phyloP scores from a whole-genome alignment of 2,329 filamentous ascomycete genomes.

The Colletotrichum sp. region DNA sequence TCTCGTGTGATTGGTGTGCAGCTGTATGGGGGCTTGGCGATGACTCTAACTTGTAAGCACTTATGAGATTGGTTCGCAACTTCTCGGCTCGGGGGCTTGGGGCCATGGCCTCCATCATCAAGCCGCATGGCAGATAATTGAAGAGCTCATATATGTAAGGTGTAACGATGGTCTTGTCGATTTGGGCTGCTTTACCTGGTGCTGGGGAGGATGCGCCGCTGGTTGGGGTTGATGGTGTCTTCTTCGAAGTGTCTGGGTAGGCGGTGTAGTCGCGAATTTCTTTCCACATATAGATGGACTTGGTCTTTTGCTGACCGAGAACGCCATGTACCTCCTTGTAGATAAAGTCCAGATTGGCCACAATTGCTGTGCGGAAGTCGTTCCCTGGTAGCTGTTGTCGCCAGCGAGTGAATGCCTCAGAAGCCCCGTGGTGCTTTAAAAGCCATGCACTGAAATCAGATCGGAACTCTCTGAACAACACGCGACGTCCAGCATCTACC shows the following conservation, averaged over 20 bases:
- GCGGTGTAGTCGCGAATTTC: constrained; percentile 48
- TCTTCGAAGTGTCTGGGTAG: constrained; percentile 26
- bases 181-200: background rate
- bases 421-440: constrained; percentile 41
- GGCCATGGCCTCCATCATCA: constrained; percentile 47
- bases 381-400: constrained; percentile 42
- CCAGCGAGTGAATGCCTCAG: constrained; percentile 59
- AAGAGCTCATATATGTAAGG: constrained; percentile 72
- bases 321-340: constrained; percentile 67
- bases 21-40: constrained; percentile 25
- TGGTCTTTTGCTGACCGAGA: constrained; percentile 32
- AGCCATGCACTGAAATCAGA: constrained; percentile 64
- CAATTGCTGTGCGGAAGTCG: constrained; percentile 69
- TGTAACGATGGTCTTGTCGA: constrained; percentile 67
- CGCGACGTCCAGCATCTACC: constrained; percentile 30
- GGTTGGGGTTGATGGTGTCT: constrained; percentile 21
- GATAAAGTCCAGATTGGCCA: constrained; percentile 66
- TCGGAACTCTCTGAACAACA: constrained; percentile 63
- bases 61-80: constrained; percentile 32
- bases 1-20: constrained; percentile 17
- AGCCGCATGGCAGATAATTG: constrained; percentile 63
- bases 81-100: constrained; percentile 29
- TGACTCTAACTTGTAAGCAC: constrained; percentile 30
- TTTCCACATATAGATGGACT: constrained; percentile 55
- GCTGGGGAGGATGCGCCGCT: background rate